Evolutionary conservation across 148 eudicot genomes (phyloP), one percentile per base, ranked within the genome.

Genomic region (Arctostaphylos glauca): DNA sequence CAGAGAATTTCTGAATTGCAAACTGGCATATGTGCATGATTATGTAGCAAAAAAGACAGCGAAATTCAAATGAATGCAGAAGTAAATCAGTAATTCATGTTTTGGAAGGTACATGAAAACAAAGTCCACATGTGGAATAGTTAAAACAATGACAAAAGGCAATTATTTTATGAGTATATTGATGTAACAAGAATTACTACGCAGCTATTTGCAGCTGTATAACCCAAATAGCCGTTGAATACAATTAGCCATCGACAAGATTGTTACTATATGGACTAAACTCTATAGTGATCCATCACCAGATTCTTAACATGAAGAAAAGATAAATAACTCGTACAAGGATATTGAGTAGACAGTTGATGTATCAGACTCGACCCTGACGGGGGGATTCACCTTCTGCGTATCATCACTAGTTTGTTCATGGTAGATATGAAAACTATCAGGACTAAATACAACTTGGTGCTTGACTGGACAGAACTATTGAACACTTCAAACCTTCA

Each of bases 1-100:
- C 95, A 44, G 98, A 95, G 83, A 94, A 94, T 79, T 96, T 96
- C 92, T 96, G 98, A 80, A 94, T 92, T 48, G 99, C 99, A 90
- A 96, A 96, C 78, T 98, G 90, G 72, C 97, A 98, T 77, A 96
- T 96, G 97, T 94, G 92, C 80, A 90, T 41, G 48, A 47, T 70
- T 79, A 58, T 43, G 54, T 3, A 23, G 31, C 13, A 52, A 25
- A 38, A 7, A 71, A 19, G 5, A 54, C 48, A 82, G 79, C 41
- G 41, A 31, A 10, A 5, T 19, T 49, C 44, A 76, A 54, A 0
- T 2, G 49, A 41, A 76, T 59, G 9, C 21, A 7, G 9, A 46
- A n/a, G 53, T 31, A 55, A 56, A 31, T 53, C 5, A 10, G 48
- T 9, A 81, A 64, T 13, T 38, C 54, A 75, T 60, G 50, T 38